Percentiles rank a stretch among this genome's conserved stretches.
Conservation (phyloP, 305 asterid genomes). For the Petunia hybrid region DNA sequence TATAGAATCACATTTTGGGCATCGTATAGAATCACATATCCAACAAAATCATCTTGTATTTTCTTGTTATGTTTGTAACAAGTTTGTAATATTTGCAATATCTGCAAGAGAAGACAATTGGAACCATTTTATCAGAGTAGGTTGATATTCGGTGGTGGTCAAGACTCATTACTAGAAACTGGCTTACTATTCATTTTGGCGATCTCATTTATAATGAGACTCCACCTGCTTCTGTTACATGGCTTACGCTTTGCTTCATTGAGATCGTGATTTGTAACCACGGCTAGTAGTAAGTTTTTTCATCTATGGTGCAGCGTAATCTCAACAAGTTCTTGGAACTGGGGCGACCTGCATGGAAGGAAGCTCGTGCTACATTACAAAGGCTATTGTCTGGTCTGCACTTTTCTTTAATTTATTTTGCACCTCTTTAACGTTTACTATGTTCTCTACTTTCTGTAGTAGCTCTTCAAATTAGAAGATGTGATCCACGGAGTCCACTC, state of each 20-base stretch:
- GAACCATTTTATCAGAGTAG: no score
- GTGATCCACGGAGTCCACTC: neutral
- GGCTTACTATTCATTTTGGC: neutral
- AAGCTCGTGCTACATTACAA: constrained; percentile 82
- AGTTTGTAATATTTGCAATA: no score
- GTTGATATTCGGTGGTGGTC: no score
- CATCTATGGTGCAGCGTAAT: constrained; percentile 61
- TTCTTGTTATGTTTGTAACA: no score
- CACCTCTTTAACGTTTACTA: neutral
- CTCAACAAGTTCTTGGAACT: constrained; percentile 80
- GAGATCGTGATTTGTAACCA: neutral
- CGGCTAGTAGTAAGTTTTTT: neutral
- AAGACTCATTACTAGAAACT: neutral
- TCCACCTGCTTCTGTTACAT: neutral
- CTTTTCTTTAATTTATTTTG: neutral
- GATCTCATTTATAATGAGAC: neutral
- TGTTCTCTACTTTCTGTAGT: neutral
- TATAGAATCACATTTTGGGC: no score
- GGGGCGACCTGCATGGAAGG: constrained; percentile 96
- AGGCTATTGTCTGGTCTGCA: constrained; percentile 78
- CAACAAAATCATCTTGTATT: no score
- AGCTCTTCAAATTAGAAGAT: neutral
- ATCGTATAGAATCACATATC: no score
- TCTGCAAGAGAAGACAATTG: no score
- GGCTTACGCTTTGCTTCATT: neutral